Evolutionary conservation across 768 basidiomycete species (phyloP), one percentile per base, ranked within the genome.

Genomic region (Amanita fuliginea): DNA sequence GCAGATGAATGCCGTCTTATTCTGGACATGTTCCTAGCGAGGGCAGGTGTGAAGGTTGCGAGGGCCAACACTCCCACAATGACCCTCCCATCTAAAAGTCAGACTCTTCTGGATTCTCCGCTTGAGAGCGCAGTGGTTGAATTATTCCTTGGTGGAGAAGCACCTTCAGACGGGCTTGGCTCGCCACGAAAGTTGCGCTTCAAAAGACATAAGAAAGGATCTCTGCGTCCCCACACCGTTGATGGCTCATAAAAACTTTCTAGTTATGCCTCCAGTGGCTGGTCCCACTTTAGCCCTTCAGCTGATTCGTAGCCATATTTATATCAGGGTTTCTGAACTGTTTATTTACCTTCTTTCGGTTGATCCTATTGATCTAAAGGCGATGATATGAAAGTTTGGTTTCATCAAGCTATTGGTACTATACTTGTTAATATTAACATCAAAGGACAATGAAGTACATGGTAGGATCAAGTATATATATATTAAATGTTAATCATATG

Each of bases 1-100:
- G 85, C 77, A 41, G 80, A 83, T 52, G 92, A 95, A 67, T 92
- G 90, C 60, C 85, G 86, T 45, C 69, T 93, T 37, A 80, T 94
- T 50, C 72, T 91, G 24, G 83, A 89, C 54, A 86, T 90, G 71
- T 85, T 87, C 66, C 68, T 95, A 51, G 73, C 78, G 10, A 80
- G 79, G 54, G 73, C 73, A 46, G 79, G 78, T 14, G 71, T 72
- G 39, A 47, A 64, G 9, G 18, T 60, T 22, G 41, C 18, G 18
- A 52, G 54, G 58, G 58, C 42, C 62, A 62, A 26, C 59, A 60
- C 9, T 60, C 62, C 40, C 56, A 67, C 10, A 60, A 63, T 46
- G 62, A 68, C 19, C 61, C 69, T 1, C 67, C 67, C 21, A 59
- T 68, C 6, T 43, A 51, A 54, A 30, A 61, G 56, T 39, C 58